phyloP scores from a whole-genome alignment of 2,329 filamentous ascomycete genomes.

The Aureobasidium uvarum region DNA sequence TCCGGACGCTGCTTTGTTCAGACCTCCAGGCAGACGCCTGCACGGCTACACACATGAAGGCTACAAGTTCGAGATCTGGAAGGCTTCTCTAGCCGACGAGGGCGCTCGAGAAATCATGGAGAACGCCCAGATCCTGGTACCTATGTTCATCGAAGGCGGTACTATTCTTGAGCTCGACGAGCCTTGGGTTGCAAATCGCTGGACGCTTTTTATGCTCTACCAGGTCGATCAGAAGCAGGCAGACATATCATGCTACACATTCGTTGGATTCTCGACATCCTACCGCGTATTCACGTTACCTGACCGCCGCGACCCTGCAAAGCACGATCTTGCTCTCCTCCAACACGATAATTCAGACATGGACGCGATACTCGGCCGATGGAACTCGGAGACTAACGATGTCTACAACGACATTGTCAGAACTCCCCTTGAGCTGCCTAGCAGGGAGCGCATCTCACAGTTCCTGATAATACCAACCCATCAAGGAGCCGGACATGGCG shows the following conservation, averaged over 20 bases:
- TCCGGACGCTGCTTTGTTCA: conserved; percentile 55
- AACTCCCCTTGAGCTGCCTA: conserved; percentile 60
- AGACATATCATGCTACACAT: conserved; percentile 58
- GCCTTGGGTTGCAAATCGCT: conserved; percentile 72
- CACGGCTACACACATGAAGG: conserved; percentile 61
- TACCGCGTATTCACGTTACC: conserved; percentile 68
- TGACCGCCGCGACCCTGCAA: conserved; percentile 31
- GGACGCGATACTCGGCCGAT: conserved; percentile 25
- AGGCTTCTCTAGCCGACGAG: conserved; percentile 67
- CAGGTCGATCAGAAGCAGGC: conserved; percentile 33
- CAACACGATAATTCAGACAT: conserved; percentile 28
- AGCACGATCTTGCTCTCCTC: conserved; percentile 41
- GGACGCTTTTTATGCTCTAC: conserved; percentile 82
- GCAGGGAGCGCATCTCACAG: conserved; percentile 83
- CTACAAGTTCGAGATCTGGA: conserved; percentile 80
- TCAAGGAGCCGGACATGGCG: conserved; percentile 76
- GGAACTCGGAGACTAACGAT: conserved; percentile 18
- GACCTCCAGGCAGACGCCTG: conserved; percentile 72
- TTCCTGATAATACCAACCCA: conserved; percentile 89
- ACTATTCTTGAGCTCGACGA: conserved; percentile 69
- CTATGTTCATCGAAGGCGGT: conserved; percentile 93
- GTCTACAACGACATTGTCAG: neutral
- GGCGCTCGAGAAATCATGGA: conserved; percentile 69
- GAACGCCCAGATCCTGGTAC: conserved; percentile 78
- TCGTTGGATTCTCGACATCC: conserved; percentile 86